Evolutionary conservation across 2,329 filamentous ascomycete species (phyloP), one percentile per base, ranked within the genome.

Genomic region (Cryphonectria radicalis): DNA sequence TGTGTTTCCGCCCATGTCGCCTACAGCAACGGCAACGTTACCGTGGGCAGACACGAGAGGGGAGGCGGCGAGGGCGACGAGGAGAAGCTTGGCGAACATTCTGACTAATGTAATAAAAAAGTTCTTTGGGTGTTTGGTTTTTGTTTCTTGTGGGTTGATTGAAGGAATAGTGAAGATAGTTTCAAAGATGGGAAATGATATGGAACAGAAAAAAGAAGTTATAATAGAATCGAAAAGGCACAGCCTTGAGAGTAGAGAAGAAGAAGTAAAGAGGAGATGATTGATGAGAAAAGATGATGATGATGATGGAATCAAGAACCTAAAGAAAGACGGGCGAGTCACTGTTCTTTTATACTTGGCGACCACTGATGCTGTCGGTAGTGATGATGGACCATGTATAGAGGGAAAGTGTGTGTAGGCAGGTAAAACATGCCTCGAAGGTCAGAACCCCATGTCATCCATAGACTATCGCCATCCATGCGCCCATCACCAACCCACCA

Each of bases 1-100:
- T 32, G 78, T 79, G 75, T 84, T 84, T 73, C 82, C 82, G 46
- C 81, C 82, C 1, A 76, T 76, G 71, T 83, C 78, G 59, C 81
- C 81, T 10, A 73, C 74, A 14, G 79, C 74, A 25, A 75, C 76
- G 22, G 75, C 74, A 50, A 80, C 70, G 66, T 79, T 80, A 74
- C 79, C 79, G 70, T 80, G 79, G 42, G 77, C 79, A 28, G 77
- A 70, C 22, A 78, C 78, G 37, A 79, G 74, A 17, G 78, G 77
- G 3, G 75, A 73, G 68, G 75, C 62, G 50, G 77, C 75, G 59
- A 80, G 77, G 11, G 75, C 75, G 32, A 79, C 14, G 73, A 77
- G 13, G 72, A 79, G 55, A 32, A 74, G 10, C 66, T 77, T 76
- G 74, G 75, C 70, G 46, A 78, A 72, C 77, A 80, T 79, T 10